Base-by-base conservation (phyloP, 2,329 filamentous ascomycete genomes). In the Penicillium freii region DNA sequence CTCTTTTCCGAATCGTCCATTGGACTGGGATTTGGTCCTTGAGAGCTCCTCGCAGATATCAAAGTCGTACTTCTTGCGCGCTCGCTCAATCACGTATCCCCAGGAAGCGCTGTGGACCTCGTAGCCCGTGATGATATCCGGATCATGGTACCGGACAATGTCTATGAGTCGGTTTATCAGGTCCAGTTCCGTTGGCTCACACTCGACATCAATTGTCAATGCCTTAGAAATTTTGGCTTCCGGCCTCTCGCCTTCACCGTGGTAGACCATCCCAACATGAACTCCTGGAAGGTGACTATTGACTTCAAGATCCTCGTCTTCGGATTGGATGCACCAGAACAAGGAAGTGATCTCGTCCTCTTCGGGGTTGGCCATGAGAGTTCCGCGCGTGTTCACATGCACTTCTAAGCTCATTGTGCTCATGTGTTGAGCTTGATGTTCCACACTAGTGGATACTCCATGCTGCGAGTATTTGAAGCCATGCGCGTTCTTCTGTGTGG, bases 71-170 rank as follows among this genome's bases (percentile, higher is more conserved):
- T 92, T 91, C 60, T 89, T 75, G 31, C 89, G 83, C 13, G 93
- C 92, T 51, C 94, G 85, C 75, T 99, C 93, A 48, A 97, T 93
- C 38, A 99, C 75, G 73, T 95, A 99, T 1, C 95, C 94, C 94
- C 94, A 99, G 0, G 92, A 97, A 57, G 86, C 84, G 52, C 92
- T 91, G 69, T 97, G 92, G 0, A 97, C 92, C 73, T 99, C 94
- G 66, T 94, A 99, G 0, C 94, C 94, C 0, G 92, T 94, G 42
- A 99, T 79, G 29, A 99, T 90, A 68, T 99, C 94, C 0, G 94
- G 94, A 71, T 99, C 94, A 66, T 89, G 83, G 3, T 80, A 79
- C 38, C 92, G 86, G 21, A 99, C 93, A 66, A 96, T 87, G 64
- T 94, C 88, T 17, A 96, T 87, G 73, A 97, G 84, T n/a, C 86